phyloP scores from a whole-genome alignment of 1,284 basidiomycete species.

The Austropuccinia psidii region DNA sequence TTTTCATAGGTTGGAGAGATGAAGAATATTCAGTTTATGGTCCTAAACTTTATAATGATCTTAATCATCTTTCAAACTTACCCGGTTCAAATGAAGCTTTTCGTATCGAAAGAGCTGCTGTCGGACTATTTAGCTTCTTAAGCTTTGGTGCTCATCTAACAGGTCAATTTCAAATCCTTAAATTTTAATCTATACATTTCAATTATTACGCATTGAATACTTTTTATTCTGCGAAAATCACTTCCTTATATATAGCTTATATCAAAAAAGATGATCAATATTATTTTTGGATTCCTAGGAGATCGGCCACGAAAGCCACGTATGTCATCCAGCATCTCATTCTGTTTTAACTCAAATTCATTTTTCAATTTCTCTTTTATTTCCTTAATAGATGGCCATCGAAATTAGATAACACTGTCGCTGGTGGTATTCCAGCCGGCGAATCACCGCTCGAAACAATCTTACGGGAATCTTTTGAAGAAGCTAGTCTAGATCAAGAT shows the following conservation, averaged over 20 bases:
- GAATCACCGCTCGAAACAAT: conserved; percentile 66
- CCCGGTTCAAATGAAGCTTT: conserved; percentile 62
- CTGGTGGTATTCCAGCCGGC: conserved; percentile 59
- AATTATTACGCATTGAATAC: not conserved
- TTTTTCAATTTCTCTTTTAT: not conserved
- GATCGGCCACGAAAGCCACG: conserved; percentile 79
- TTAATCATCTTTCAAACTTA: not conserved
- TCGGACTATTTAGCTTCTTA: conserved; percentile 76
- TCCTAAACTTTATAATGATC: conserved; percentile 51
- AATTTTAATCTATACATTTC: not conserved
- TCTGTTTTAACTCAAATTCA: no score
- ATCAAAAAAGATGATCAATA: conserved; percentile 40
- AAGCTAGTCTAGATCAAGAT: conserved; percentile 66
- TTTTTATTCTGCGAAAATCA: not conserved
- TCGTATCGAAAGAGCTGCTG: conserved; percentile 78
- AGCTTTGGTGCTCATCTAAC: conserved; percentile 83
- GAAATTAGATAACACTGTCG: conserved; percentile 46
- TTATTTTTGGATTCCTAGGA: conserved; percentile 75
- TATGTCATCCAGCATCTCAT: conserved; percentile 49
- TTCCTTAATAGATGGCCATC: not conserved
- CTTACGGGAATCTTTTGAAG: conserved; percentile 86
- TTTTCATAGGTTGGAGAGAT: conserved; percentile 62
- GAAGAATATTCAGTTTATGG: conserved; percentile 76
- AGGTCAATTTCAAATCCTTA: not conserved
- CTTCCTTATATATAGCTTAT: conserved; percentile 41